Conservation (phyloP, 768 basidiomycete species). For the Phanerochaete carnosa region DNA sequence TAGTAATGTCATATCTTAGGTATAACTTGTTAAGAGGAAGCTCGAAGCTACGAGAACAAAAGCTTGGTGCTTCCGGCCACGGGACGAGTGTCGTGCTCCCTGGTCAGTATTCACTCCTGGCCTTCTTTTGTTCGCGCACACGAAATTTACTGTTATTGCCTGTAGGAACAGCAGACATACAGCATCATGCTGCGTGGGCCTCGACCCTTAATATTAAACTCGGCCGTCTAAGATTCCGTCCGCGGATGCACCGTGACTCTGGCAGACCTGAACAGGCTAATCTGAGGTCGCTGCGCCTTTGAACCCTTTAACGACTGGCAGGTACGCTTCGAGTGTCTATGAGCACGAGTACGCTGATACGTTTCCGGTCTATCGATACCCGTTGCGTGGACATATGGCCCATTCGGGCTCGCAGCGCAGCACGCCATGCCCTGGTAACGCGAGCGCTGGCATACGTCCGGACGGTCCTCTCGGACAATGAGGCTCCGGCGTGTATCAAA, state of each 20-base stretch:
- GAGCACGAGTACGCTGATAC: not conserved
- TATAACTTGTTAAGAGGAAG: too few relatives aligned
- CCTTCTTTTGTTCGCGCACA: too few relatives aligned
- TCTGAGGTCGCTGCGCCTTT: not conserved
- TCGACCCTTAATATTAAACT: not conserved
- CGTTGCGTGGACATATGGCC: not conserved
- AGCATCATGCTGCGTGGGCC: not conserved
- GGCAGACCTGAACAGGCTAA: not conserved
- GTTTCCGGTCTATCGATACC: not conserved
- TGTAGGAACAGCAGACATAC: not conserved
- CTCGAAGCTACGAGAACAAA: too few relatives aligned
- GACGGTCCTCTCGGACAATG: conserved; percentile 14
- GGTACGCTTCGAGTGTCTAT: not conserved
- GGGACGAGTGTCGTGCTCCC: too few relatives aligned
- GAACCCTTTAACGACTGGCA: not conserved
- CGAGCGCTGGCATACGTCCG: conserved; percentile 14
- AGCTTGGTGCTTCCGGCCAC: too few relatives aligned
- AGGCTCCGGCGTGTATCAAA: conserved; percentile 16
- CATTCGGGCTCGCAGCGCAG: conserved; percentile 8
- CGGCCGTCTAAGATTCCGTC: not conserved
- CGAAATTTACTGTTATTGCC: not conserved
- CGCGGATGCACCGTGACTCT: not conserved
- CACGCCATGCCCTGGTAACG: conserved; percentile 11
- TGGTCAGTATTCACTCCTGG: too few relatives aligned
- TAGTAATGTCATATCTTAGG: too few relatives aligned